phyloP scores from a whole-genome alignment of 768 basidiomycete species.

The Auricularia cornea region DNA sequence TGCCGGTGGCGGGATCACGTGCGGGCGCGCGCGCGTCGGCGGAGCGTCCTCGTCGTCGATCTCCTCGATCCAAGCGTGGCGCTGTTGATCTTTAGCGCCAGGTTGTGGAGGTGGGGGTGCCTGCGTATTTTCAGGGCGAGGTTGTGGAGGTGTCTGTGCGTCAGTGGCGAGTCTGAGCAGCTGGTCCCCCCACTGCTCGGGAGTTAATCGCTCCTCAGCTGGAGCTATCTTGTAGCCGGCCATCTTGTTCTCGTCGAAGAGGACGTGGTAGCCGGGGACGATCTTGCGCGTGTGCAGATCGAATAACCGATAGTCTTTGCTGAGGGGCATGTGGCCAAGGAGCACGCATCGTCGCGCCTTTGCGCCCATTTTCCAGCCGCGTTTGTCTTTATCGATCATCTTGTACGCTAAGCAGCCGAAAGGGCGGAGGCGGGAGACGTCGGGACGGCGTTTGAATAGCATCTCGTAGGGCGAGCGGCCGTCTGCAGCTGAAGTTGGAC shows the following conservation, averaged over 20 bases:
- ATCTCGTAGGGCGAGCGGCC: too few species aligned
- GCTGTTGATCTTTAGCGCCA: too few species aligned
- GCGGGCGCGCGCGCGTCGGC: too few species aligned
- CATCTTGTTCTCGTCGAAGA: neutral
- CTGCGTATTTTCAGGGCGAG: too few species aligned
- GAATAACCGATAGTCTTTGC: neutral
- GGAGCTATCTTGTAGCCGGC: neutral
- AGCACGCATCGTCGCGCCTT: neutral
- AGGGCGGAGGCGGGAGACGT: neutral
- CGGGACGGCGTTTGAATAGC: too few species aligned
- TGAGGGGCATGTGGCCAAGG: neutral
- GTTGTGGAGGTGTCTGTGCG: too few species aligned
- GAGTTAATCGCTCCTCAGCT: neutral
- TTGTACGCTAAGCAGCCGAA: too few species aligned
- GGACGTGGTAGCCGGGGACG: neutral
- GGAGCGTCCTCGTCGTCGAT: too few species aligned
- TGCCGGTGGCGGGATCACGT: too few species aligned
- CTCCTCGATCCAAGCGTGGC: too few species aligned
- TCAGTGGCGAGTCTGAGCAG: too few species aligned
- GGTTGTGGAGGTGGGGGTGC: too few species aligned
- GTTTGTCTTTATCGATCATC: neutral
- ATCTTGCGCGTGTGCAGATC: neutral
- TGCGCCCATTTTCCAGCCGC: neutral
- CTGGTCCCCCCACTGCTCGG: neutral
- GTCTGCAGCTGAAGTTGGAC: constrained; percentile 10